phyloP scores from a whole-genome alignment of 78 protist genomes.

The Speleostelium caveatum region DNA sequence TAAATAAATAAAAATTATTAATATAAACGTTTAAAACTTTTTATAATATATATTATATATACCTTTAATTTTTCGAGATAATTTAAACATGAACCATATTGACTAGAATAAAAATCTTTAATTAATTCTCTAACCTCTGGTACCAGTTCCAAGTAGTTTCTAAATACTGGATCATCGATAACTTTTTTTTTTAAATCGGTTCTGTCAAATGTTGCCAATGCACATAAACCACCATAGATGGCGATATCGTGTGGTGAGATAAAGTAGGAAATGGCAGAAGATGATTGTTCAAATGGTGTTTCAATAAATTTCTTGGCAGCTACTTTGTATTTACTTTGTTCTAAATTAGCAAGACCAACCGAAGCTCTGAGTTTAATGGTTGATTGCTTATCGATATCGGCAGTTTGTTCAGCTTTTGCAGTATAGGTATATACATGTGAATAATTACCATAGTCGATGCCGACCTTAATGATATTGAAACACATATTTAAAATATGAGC shows the following conservation, averaged over 20 bases:
- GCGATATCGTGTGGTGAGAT: conserved; percentile 88
- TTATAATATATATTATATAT: background rate
- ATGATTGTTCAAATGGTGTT: conserved; percentile 39
- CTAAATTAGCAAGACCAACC: conserved; percentile 83
- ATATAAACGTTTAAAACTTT: background rate
- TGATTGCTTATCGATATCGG: conserved; percentile 54
- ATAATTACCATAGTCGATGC: conserved; percentile 78
- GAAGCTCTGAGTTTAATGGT: conserved; percentile 70
- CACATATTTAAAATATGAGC: conserved; percentile 88
- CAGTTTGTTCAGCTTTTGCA: conserved; percentile 79
- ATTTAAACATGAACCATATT: conserved; percentile 84
- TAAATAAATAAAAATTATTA: background rate
- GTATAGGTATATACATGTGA: conserved; percentile 82
- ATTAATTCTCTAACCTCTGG: conserved; percentile 85
- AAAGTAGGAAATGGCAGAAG: conserved; percentile 16
- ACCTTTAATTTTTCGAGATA: conserved; percentile 75
- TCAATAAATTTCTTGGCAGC: conserved; percentile 85
- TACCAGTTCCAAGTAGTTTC: conserved; percentile 82
- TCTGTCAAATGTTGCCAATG: conserved; percentile 92
- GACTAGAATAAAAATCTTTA: conserved; percentile 64
- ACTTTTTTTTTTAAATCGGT: conserved; percentile 82
- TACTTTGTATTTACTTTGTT: conserved; percentile 40
- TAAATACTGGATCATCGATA: conserved; percentile 78
- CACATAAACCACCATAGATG: conserved; percentile 88
- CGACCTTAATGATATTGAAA: conserved; percentile 78